A percentile compares a stretch with the other conserved stretches of the same genome.
These are phyloP conservation scores for Paralagenidium karlingii DNA, from an alignment of 352 stramenopile genomes.

Conservation along the genomic window DNA sequence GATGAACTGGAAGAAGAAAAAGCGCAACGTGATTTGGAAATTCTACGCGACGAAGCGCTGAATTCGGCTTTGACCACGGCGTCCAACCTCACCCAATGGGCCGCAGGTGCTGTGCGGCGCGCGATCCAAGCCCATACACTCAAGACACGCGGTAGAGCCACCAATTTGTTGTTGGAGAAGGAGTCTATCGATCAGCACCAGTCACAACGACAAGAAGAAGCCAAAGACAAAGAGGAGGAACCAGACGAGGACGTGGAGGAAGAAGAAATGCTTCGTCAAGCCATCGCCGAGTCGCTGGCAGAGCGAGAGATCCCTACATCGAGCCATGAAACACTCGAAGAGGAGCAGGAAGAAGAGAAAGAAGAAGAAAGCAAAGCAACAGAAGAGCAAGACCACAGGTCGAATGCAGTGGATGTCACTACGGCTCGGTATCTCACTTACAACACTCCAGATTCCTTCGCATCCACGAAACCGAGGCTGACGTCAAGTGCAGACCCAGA, in stretches of 20 bases:
- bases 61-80: conserved; percentile 65
- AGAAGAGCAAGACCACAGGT: too few relatives aligned
- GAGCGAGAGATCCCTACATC: too few relatives aligned
- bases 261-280: conserved; percentile 7
- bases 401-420: not conserved
- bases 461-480: conserved; percentile 1
- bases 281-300: conserved; percentile 11
- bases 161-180: conserved; percentile 10
- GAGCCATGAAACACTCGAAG: too few relatives aligned
- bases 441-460: not conserved
- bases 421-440: conserved; percentile 10
- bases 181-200: conserved; percentile 6
- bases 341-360: too few relatives aligned
- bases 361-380: too few relatives aligned
- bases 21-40: conserved; percentile 43
- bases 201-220: conserved; percentile 2
- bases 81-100: conserved; percentile 84
- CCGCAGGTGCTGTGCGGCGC: conserved; percentile 56
- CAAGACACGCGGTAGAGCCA: not conserved
- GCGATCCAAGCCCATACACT: conserved; percentile 46
- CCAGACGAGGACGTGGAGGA: conserved; percentile 15
- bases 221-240: conserved; percentile 12
- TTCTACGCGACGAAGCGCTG: conserved; percentile 52
- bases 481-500: not conserved
- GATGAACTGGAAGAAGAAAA: conserved; percentile 61